Evolutionary conservation across 352 stramenopile genomes (phyloP), one percentile per base, ranked within the genome.

Genomic region (Phytophthora megakarya): DNA sequence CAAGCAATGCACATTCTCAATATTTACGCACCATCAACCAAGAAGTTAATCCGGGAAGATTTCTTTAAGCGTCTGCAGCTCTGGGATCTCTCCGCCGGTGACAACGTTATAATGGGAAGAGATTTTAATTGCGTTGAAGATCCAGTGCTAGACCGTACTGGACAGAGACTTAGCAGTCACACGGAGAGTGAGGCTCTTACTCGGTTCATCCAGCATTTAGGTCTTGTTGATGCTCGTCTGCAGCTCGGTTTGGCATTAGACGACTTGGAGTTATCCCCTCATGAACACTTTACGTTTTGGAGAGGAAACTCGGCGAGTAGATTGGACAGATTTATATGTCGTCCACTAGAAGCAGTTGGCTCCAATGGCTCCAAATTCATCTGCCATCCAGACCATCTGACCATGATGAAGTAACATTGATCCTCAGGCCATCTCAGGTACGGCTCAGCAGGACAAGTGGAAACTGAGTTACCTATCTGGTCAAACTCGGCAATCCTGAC

Each of bases 251-350:
- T 5, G 33, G 47, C 26, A 23, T 13, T n/a, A 6, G 32, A 44
- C 19, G 21, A 45, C 3, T 13, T 32, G 6, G 26, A 55, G 12
- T 4, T 45, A 3, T 13, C 28, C 2, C 5, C 26, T 10, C 26
- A 32, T 32, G 16, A 55, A n/a, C 33, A 45, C 11, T 55, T 35
- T 15, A 55, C 30, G 3, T 45, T 35, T 12, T 55, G n/a, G 47
- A 10, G 19, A 35, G 32, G 11, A 15, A 11, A 55, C 3, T 7
- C 6, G 8, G 47, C 32, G 1, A 55, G 47, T 33, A 10, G 47
- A 19, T 33, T 55, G 10, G 47, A 55, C 22, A n/a, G 47, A 5
- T 45, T 55, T 55, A 55, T 15, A 15, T 55, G 2, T n/a, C 47
- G 3, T 1, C 10, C 15, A 3, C 10, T 2, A 2, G 32, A 35